Evolutionary conservation across 805 yeast species (phyloP).

Genomic region (Schwanniomyces occidentalis): DNA sequence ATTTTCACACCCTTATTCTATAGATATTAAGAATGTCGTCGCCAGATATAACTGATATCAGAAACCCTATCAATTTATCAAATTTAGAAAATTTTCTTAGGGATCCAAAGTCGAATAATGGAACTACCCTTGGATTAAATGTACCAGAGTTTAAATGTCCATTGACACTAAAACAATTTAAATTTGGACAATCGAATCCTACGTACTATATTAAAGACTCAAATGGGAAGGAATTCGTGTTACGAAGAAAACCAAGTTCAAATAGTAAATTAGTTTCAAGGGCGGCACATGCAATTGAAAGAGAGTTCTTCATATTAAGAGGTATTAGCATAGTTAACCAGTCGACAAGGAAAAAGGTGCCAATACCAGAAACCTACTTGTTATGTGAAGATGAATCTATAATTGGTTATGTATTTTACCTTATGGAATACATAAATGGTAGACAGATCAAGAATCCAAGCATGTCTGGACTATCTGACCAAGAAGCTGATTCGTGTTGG

Average conservation of each 20-base stretch:
- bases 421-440: slow-evolving; percentile 62
- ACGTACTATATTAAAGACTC: slow-evolving; percentile 52
- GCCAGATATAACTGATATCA: slow-evolving; percentile 31
- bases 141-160: slow-evolving; percentile 28
- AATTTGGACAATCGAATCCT: slow-evolving; percentile 66
- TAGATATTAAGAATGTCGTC: slow-evolving; percentile 4
- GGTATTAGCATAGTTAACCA: slow-evolving; percentile 33
- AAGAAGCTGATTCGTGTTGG: slow-evolving; percentile 41
- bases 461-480: slow-evolving; percentile 34
- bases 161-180: slow-evolving; percentile 48
- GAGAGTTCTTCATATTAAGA: slow-evolving; percentile 55
- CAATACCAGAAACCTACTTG: slow-evolving; percentile 53
- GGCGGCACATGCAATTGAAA: slow-evolving; percentile 62
- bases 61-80: slow-evolving; percentile 31
- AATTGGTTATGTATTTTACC: slow-evolving; percentile 56
- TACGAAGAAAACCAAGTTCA: slow-evolving; percentile 57
- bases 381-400: slow-evolving; percentile 58
- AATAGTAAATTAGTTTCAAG: slow-evolving; percentile 50
- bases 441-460: slow-evolving; percentile 55
- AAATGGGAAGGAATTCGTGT: slow-evolving; percentile 41
- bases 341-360: slow-evolving; percentile 33
- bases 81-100: slow-evolving; percentile 23
- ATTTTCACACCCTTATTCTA: no score
- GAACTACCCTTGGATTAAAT: slow-evolving; percentile 23
- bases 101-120: slow-evolving; percentile 9